Evolutionary conservation across 345 rosid genomes (phyloP).

Genomic region (Chamaenerion angustifolium): DNA sequence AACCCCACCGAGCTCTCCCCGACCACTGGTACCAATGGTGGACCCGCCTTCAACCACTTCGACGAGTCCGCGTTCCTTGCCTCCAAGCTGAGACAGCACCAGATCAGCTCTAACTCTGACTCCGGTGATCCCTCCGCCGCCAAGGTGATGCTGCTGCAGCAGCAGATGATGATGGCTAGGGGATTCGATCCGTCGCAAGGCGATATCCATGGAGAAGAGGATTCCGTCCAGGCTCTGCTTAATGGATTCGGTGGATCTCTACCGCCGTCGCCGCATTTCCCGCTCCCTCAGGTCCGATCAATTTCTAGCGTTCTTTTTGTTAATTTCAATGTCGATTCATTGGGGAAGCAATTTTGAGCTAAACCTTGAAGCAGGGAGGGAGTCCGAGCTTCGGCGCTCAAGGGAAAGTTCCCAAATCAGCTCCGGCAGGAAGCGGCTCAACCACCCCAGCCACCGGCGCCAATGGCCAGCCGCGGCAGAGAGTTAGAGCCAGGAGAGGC

Average conservation of each 20-base stretch:
- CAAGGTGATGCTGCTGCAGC: conserved; percentile 38
- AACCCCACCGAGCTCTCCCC: conserved; percentile 17
- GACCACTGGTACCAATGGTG: conserved; percentile 18
- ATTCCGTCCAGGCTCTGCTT: conserved; percentile 31
- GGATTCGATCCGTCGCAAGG: conserved; percentile 24
- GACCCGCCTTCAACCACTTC: conserved; percentile 21
- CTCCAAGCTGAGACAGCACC: conserved; percentile 27
- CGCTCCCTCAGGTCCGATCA: conserved; percentile 5
- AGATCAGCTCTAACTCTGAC: conserved; percentile 25
- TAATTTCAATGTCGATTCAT: too few species aligned
- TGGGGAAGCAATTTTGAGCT: neutral
- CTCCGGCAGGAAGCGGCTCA: conserved; percentile 38
- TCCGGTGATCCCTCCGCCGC: conserved; percentile 16
- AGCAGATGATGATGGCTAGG: conserved; percentile 36
- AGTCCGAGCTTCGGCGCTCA: conserved; percentile 27
- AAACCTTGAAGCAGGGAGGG: conserved; percentile 2
- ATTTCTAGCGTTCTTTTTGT: neutral
- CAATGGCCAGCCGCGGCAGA: conserved; percentile 56
- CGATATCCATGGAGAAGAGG: conserved; percentile 27
- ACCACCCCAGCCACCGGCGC: conserved; percentile 23
- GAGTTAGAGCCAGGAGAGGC: conserved; percentile 92
- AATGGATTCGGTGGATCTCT: conserved; percentile 51
- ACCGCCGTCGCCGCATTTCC: conserved; percentile 29
- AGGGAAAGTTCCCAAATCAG: conserved; percentile 22
- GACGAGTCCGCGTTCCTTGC: conserved; percentile 28